Evolutionary conservation across 148 eudicot species (phyloP).

Genomic region (Spergularia marina): DNA sequence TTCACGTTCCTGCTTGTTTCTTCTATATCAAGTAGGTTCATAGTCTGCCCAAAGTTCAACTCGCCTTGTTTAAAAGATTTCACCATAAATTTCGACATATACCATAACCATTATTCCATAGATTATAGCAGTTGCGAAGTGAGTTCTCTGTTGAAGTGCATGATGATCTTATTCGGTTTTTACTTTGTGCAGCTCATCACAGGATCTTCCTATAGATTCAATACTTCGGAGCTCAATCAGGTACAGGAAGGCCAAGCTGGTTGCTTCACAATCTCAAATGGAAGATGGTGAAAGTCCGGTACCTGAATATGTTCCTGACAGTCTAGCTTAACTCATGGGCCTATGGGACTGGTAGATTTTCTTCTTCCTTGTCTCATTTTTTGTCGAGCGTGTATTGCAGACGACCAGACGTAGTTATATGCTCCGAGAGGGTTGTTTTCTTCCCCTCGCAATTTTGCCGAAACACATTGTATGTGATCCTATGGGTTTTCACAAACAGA

Average conservation of each 20-base stretch:
- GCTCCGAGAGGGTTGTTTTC: neutral
- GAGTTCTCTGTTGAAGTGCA: neutral
- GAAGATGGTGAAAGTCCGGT: slow-evolving; percentile 51
- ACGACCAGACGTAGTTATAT: neutral
- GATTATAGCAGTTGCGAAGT: neutral
- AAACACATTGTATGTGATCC: neutral
- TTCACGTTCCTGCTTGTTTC: too few species aligned
- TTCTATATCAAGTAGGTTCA: too few species aligned
- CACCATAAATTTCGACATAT: neutral
- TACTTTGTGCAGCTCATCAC: slow-evolving; percentile 31
- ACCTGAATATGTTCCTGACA: slow-evolving; percentile 65
- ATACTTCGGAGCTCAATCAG: slow-evolving; percentile 62
- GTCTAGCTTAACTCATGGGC: slow-evolving; percentile 37
- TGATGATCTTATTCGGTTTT: neutral
- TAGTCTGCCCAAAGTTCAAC: too few species aligned
- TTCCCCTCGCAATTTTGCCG: slow-evolving; percentile 23
- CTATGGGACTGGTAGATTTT: neutral
- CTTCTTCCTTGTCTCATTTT: neutral
- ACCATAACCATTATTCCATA: neutral
- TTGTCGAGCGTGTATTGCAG: neutral
- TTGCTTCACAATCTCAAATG: slow-evolving; percentile 49
- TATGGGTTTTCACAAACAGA: neutral
- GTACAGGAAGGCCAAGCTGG: slow-evolving; percentile 72
- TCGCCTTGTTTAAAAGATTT: neutral
- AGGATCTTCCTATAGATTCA: slow-evolving; percentile 29